phyloP scores from a whole-genome alignment of 2,329 filamentous ascomycete species.

The Hortaea sp. region DNA sequence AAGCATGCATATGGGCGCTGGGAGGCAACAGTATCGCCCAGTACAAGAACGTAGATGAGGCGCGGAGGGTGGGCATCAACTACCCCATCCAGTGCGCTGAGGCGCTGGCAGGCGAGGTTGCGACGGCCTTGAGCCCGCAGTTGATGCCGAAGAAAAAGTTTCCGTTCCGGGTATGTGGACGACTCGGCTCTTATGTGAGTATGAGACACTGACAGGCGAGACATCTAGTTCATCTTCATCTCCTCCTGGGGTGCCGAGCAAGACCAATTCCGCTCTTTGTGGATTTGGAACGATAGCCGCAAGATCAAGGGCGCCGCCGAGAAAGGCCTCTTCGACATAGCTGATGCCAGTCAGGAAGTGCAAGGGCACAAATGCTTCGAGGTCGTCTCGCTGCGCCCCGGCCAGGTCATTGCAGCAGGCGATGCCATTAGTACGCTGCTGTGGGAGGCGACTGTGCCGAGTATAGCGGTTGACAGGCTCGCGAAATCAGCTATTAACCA shows the following conservation, averaged over 20 bases:
- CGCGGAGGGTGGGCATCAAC: constrained; percentile 22
- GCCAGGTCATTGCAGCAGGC: constrained; percentile 20
- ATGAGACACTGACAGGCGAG: neutral
- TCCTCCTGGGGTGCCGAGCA: constrained; percentile 30
- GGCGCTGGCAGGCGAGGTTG: constrained; percentile 19
- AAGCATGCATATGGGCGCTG: constrained; percentile 38
- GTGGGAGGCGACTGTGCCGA: constrained; percentile 18
- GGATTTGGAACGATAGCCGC: constrained; percentile 24
- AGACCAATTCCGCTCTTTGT: constrained; percentile 29
- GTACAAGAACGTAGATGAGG: constrained; percentile 22
- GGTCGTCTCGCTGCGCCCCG: constrained; percentile 23
- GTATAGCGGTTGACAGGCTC: constrained; percentile 23
- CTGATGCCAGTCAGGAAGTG: constrained; percentile 18
- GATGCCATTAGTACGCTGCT: constrained; percentile 23
- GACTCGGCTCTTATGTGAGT: neutral
- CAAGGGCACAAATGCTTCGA: constrained; percentile 25
- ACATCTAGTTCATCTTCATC: constrained; percentile 29
- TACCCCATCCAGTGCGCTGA: constrained; percentile 23
- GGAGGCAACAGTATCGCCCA: constrained; percentile 17
- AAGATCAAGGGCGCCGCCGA: constrained; percentile 29
- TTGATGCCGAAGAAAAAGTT: constrained; percentile 17
- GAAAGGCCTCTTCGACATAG: constrained; percentile 25
- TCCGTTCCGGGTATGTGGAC: constrained; percentile 25
- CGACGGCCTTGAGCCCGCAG: constrained; percentile 16
- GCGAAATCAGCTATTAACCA: constrained; percentile 21